Evolutionary conservation across 345 rosid species (phyloP), one percentile per base, ranked within the genome.

Genomic region (Bruguiera sexangula): DNA sequence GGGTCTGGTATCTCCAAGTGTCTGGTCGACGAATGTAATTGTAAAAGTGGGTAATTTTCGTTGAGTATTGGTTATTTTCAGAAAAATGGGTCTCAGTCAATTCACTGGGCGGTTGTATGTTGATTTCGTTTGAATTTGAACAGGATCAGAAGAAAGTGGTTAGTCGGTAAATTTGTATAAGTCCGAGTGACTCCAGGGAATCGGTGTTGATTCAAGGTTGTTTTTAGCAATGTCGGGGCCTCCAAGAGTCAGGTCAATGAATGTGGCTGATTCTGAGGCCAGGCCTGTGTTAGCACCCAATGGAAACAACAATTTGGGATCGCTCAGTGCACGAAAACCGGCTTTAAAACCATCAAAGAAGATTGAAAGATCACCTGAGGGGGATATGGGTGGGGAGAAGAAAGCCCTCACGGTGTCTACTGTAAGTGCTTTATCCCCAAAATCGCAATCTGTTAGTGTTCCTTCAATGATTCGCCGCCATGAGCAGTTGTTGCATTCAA

Each of bases 241-340:
- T 71, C 83, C 94, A 13, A 85, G 88, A 72, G 76, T 86, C 75
- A 82, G 85, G 78, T 84, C 94, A 22, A 84, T 82, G 85, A 86
- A 89, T 76, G 87, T 83, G 80, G 76, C 88, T 52, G 98, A 89
- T 73, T 82, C 92, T 57, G 96, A 89, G 71, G 71, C 85, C 19
- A 85, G 95, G 78, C 84, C 92, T 13, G 88, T 94, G 30, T 74
- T 94, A 55, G 84, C 89, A 77, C 87, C 87, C 39, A 81, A 87
- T 6, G 91, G 93, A 64, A 88, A 88, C 73, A 77, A 72, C 75
- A 91, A 84, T 81, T 75, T 84, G 0, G 85, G 86, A 18, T 78
- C 87, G 1, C 66, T 86, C 68, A 73, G 82, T 67, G 74, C 83
- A 6, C 65, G 79, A 37, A 93, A 87, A 76, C 87, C 87, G 18